Base-by-base conservation (phyloP, 139 green algal species). In the Medakamo hakoo region DNA sequence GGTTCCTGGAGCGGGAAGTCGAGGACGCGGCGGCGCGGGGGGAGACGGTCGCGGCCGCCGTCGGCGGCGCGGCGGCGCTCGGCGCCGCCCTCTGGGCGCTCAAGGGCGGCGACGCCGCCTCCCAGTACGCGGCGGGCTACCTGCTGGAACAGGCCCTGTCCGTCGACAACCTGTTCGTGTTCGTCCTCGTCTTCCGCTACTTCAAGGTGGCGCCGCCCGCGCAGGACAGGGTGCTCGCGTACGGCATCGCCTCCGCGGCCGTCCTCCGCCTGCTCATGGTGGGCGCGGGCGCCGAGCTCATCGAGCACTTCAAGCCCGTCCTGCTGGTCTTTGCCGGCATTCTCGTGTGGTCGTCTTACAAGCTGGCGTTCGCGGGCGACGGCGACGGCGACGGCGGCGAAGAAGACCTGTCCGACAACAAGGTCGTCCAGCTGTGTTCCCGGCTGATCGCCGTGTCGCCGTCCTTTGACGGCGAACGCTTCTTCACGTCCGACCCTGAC, bases 161-260 rank as follows among this genome's bases (percentile, higher is more conserved):
- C 3, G 84, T 98, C 4, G 92, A 98, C 82, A 98, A 98, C 68
- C 76, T 98, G 27, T 96, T 98, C 77, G 92, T 98, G 18, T 98
- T 98, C 63, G 79, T 97, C 26, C 82, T 98, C 16, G 81, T 98
- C 1, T 98, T 98, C 73, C 28, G 70, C 20, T 83, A 83, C 65
- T 83, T 83, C 63, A 70, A 79, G 28, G 68, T 80, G 30, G 65
- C 68, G 14, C 3, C 68, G 4, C 14, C 32, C 16, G 40, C 9
- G 40, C 40, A 52, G 40, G 40, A 52, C 40, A 9, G 40, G 61
- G 86, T 97, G 69, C 73, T 98, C 22, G 80, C 68, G 0, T 98
- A 87, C 30, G 92, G 92, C 60, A 93, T 98, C 30, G 70, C 60
- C 1, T 88, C 88, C 4, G 92, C 92, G 5, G 86, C 89, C 0